Evolutionary conservation across 495 filamentous ascomycete species (phyloP), one percentile per base, ranked within the genome.

Genomic region (Paragyromitra xinjiangensis): DNA sequence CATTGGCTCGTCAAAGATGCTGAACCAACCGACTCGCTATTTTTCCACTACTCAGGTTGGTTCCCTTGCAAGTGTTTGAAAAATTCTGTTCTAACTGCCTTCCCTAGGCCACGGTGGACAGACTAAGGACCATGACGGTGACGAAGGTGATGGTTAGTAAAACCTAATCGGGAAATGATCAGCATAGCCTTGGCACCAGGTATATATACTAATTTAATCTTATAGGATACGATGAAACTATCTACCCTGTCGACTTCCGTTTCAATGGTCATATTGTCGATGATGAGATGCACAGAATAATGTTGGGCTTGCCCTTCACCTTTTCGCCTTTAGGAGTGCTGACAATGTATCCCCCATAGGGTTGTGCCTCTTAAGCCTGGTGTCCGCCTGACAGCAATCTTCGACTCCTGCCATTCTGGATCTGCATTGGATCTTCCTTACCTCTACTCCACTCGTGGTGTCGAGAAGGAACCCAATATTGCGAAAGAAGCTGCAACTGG

Each of bases 371-470:
- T 99, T 14, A 88, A 88, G 77, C 87, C 92, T 11, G 95, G 95
- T 71, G 95, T 97, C 26, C 91, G 95, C 44, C 86, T 99, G 64
- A 99, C 95, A 1, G 95, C 95, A 55, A 98, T 99, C 83, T 99
- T 99, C 86, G 95, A 99, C 85, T 97, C 94, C n/a, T 99, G 95
- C 86, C 95, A 99, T 84, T 97, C 94, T 3, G 95, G 95, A 77
- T 97, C 95, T 7, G 95, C 94, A 6, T 88, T 99, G 80, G 95
- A 99, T 82, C 88, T 99, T 37, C 95, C 95, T 42, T 99, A 98
- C 86, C 92, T 99, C 84, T 99, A 99, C 88, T 95, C 92, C 75
- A 82, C 81, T 44, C 89, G 92, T 80, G 95, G 95, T 83, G 88
- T 98, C 40, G 92, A 98, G 88, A 99, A 99, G 85, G 95, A 98